Evolutionary conservation across 371 early-diverging fungal species (phyloP), one percentile per base, ranked within the genome.

Genomic region (Apophysomyces sp.): DNA sequence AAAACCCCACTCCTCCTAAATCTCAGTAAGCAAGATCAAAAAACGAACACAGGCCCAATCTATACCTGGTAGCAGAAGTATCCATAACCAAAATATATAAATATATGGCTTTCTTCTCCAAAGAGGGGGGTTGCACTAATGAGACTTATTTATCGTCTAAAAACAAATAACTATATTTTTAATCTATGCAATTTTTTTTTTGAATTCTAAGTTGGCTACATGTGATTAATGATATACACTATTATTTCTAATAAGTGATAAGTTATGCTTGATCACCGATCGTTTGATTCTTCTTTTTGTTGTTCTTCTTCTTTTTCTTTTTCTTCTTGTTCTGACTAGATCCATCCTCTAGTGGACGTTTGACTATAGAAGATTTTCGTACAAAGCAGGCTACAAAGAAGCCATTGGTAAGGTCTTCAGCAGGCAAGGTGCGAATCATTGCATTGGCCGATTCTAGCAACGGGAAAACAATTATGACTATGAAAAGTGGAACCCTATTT

Each of bases 361-460:
- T 94, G 49, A 89, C 87, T 31, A 2, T 30, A 34, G 39, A 21
- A 9, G 27, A 37, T 63, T 76, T 80, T 21, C 87, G 80, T 36
- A 87, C 78, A 77, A 94, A 93, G 55, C 88, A 87, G 0, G 94
- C 90, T 5, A 94, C 94, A 82, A 94, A 94, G 66, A 94, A 94
- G 0, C 94, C 94, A 61, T 92, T 92, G 49, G 89, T 93, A 51
- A 81, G 72, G 67, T 90, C 89, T 40, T 88, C 80, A 0, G 78
- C 68, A 2, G 94, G 92, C 57, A 81, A 68, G 2, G 91, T 82
- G 7, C 94, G 85, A 16, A 94, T 82, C 9, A 93, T 60, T 29
- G 78, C 69, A 12, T 87, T 80, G 0, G 92, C 88, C 30, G 78
- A 69, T 31, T 71, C 85, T 70, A 58, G 4, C 36, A 30, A 18